These are phyloP conservation scores for Colletotrichum sp. DNA, from an alignment of 2,329 filamentous ascomycete species.

Conservation along the genomic window DNA sequence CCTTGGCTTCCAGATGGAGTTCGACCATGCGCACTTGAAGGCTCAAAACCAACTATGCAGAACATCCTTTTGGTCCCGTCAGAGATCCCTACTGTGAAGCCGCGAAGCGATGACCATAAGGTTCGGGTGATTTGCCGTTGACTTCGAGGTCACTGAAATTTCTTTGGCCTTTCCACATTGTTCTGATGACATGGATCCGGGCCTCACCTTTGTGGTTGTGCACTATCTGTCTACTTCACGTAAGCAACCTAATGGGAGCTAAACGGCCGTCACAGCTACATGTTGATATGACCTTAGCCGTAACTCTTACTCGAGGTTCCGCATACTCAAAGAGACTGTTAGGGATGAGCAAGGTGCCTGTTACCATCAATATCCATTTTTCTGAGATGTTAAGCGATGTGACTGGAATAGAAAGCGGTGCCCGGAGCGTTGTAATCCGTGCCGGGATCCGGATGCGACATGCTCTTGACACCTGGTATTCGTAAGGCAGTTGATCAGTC, in stretches of 20 bases:
- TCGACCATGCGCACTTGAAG: not conserved
- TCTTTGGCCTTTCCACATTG: not conserved
- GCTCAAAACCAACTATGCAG: not conserved
- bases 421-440: not conserved
- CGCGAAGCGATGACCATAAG: not conserved
- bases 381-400: not conserved
- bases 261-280: not conserved
- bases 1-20: not conserved
- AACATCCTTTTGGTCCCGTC: not conserved
- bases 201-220: not conserved
- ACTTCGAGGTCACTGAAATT: not conserved
- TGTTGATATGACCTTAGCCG: not conserved
- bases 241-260: not conserved
- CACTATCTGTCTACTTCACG: not conserved
- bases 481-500: not conserved
- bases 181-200: not conserved
- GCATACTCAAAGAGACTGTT: not conserved
- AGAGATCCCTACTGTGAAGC: too few species aligned
- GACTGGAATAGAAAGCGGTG: not conserved
- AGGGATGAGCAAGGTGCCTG: not conserved
- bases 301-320: not conserved
- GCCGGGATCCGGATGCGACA: not conserved
- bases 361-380: not conserved
- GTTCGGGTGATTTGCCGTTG: not conserved
- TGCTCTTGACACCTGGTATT: not conserved